Conservation (phyloP, 176 grass and related monocot species). For the Phyllostachys edulis region DNA sequence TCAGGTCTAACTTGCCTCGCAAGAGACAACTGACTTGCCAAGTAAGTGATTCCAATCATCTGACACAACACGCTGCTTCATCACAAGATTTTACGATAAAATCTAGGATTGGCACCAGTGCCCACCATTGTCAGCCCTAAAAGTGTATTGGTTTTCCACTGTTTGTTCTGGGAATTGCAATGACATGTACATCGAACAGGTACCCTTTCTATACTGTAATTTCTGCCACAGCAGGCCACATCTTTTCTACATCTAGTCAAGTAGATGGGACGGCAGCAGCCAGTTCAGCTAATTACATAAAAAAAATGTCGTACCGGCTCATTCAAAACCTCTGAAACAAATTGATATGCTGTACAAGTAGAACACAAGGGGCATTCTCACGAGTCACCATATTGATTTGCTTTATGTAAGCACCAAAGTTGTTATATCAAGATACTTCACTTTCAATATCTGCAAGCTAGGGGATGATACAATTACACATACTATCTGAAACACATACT, state of each 20-base stretch:
- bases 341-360: neutral
- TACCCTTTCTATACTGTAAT: constrained; percentile 1
- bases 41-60: constrained; percentile 12
- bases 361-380: neutral
- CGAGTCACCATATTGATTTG: constrained; percentile 26
- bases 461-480: constrained; percentile 10
- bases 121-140: constrained; percentile 22
- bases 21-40: constrained; percentile 51
- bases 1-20: constrained; percentile 44
- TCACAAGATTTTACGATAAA: constrained; percentile 49
- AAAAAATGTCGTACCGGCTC: neutral
- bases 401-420: constrained; percentile 47
- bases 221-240: constrained; percentile 11
- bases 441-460: constrained; percentile 43
- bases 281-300: neutral
- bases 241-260: constrained; percentile 30
- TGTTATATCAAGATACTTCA: constrained; percentile 48
- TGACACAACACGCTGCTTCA: constrained; percentile 34
- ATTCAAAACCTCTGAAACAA: neutral
- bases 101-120: constrained; percentile 33
- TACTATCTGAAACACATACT: neutral
- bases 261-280: constrained; percentile 1
- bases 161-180: constrained; percentile 5
- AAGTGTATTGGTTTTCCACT: constrained; percentile 5
- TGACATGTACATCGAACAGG: constrained; percentile 27